Evolutionary conservation across 2,329 filamentous ascomycete species (phyloP).

Genomic region (Ploettnerulaceae sp.): DNA sequence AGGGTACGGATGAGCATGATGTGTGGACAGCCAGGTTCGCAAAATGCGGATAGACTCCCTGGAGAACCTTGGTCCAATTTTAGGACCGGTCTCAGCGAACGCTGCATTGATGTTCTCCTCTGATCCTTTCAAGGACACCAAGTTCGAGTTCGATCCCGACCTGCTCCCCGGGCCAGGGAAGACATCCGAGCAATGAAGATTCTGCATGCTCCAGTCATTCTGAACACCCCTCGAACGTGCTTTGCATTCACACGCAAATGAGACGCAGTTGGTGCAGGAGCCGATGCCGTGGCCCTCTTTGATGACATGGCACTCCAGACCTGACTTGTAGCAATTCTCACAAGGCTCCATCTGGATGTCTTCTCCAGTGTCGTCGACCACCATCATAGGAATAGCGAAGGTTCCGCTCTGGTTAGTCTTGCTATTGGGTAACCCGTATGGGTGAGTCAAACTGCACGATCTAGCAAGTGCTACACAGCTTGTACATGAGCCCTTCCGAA

Average conservation of each 20-base stretch:
- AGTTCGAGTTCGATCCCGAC: conserved; percentile 17
- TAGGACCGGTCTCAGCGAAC: conserved; percentile 40
- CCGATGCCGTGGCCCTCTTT: conserved; percentile 14
- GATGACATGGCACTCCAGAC: conserved; percentile 21
- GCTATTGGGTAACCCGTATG: not conserved
- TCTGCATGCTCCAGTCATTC: conserved; percentile 13
- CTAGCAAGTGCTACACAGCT: conserved; percentile 56
- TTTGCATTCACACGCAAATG: conserved; percentile 21
- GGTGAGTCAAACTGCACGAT: conserved; percentile 51
- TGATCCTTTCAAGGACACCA: conserved; percentile 37
- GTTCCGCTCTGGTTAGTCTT: conserved; percentile 1
- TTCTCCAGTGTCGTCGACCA: conserved; percentile 9
- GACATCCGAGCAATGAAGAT: no score
- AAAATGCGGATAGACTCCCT: conserved; percentile 73
- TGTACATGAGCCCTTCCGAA: conserved; percentile 56
- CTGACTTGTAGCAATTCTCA: conserved; percentile 21
- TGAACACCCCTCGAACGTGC: conserved; percentile 1
- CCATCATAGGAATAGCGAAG: conserved; percentile 1
- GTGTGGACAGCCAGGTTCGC: conserved; percentile 78
- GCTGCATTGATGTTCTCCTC: conserved; percentile 58
- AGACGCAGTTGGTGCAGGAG: conserved; percentile 23
- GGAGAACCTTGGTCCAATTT: conserved; percentile 72
- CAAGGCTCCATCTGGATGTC: conserved; percentile 15
- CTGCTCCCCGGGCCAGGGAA: no score
- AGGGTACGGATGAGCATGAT: conserved; percentile 80